Base-by-base conservation (phyloP, 768 basidiomycete species). In the Amanita subjunquillea region DNA sequence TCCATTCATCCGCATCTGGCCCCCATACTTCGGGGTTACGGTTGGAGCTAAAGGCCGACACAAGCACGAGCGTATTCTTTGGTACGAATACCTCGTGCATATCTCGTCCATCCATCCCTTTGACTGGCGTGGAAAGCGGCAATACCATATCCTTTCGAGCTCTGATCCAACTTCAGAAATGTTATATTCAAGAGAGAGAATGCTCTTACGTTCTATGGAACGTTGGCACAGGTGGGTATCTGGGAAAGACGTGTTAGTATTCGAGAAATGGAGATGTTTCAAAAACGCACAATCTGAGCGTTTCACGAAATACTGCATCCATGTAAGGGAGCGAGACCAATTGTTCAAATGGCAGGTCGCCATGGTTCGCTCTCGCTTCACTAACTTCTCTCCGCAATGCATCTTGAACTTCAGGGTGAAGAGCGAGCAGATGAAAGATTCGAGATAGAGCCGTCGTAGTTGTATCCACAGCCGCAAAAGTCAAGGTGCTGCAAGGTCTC, bases 1-100 rank as follows among this genome's bases (percentile, higher is more conserved):
- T 64, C 67, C 67, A 71, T 48, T 63, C 62, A 4, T 55, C 29
- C 4, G 65, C 67, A 53, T 71, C 69, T 1, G 55, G 46, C 2
- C 69, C 69, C 69, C 69, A 71, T 3, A 67, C 54, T n/a, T 30
- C 57, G 22, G 60, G 55, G 53, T 60, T 57, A 17, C 59, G 56
- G 56, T 71, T 69, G 13, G 57, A 47, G 27, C 56, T 57, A 9
- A 60, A 32, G 17, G 67, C 55, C 10, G 58, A 49, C 12, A 70
- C 51, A 25, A 53, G 48, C 15, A 63, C 62, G 30, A 56, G 53
- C 32, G 58, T 64, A 54, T 30, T 57, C 54, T 17, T 67, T 37
- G 39, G 60, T 27, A 58, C 47, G 25, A 41, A 49, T 1, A 67
- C 52, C 38, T 58, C 57, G 4, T 47, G 36, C 13, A 66, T 59